Conservation (phyloP, 495 filamentous ascomycete genomes). For the Hypoxylon fuscum region DNA sequence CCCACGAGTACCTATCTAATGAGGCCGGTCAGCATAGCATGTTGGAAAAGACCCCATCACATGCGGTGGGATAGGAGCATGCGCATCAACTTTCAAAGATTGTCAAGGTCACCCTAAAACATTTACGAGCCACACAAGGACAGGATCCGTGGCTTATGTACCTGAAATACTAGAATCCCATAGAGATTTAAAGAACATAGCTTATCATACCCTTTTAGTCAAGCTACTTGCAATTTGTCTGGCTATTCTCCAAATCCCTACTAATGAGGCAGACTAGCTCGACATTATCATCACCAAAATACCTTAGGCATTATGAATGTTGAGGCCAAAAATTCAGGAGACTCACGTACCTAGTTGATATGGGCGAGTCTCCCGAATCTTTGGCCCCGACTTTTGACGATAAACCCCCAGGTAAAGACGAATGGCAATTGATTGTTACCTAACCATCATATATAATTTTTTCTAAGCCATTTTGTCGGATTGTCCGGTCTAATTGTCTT, state of each 20-base stretch:
- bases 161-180: conserved; percentile 40
- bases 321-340: too few relatives aligned
- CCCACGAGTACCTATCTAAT: conserved; percentile 34
- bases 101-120: conserved; percentile 37
- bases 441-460: too few relatives aligned
- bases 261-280: too few relatives aligned
- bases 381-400: too few relatives aligned
- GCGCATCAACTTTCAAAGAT: conserved; percentile 31
- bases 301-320: too few relatives aligned
- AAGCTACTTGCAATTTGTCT: neutral
- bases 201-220: conserved; percentile 23
- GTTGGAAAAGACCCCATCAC: conserved; percentile 27
- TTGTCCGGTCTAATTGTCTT: too few relatives aligned
- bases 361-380: too few relatives aligned
- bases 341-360: too few relatives aligned
- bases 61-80: conserved; percentile 7
- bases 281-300: neutral
- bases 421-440: too few relatives aligned
- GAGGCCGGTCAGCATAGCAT: conserved; percentile 21
- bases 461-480: too few relatives aligned
- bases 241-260: too few relatives aligned
- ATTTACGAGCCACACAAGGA: conserved; percentile 28
- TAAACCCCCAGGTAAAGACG: too few relatives aligned
- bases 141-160: conserved; percentile 35
- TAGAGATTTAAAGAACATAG: conserved; percentile 43